Conservation (phyloP, 176 grass and related monocot species). For the Poa annua region DNA sequence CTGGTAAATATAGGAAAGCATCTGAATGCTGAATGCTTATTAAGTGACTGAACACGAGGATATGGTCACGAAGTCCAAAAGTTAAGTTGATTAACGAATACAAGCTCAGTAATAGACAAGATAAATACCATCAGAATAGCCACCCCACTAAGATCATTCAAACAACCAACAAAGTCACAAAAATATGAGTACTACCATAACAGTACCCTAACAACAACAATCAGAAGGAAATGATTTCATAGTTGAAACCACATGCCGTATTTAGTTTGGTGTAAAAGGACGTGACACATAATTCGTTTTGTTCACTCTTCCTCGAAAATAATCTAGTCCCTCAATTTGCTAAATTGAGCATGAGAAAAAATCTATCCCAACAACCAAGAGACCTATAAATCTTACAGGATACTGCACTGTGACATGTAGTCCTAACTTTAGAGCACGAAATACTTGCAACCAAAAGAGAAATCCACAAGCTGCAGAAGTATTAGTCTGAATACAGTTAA, state of each 20-base stretch:
- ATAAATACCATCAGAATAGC: constrained; percentile 20
- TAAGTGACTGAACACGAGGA: constrained; percentile 16
- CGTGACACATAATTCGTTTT: neutral
- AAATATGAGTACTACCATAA: neutral
- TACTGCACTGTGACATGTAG: neutral
- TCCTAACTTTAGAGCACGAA: neutral
- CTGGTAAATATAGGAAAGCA: neutral
- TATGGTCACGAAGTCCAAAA: neutral
- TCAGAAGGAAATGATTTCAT: neutral
- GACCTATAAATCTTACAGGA: neutral
- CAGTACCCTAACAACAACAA: neutral
- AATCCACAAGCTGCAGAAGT: neutral
- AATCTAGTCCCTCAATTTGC: constrained; percentile 6
- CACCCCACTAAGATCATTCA: constrained; percentile 2
- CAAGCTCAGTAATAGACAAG: constrained; percentile 18
- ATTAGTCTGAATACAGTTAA: neutral
- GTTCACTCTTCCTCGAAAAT: neutral
- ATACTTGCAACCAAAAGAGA: neutral
- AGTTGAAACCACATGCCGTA: neutral
- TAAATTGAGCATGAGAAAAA: neutral
- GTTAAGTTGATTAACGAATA: neutral
- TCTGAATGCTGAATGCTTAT: neutral
- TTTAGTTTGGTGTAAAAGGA: neutral
- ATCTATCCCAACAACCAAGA: neutral
- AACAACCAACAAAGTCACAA: neutral